Evolutionary conservation across 208 protist genomes (phyloP), one percentile per base, ranked within the genome.

Genomic region (Leishmania turanica): DNA sequence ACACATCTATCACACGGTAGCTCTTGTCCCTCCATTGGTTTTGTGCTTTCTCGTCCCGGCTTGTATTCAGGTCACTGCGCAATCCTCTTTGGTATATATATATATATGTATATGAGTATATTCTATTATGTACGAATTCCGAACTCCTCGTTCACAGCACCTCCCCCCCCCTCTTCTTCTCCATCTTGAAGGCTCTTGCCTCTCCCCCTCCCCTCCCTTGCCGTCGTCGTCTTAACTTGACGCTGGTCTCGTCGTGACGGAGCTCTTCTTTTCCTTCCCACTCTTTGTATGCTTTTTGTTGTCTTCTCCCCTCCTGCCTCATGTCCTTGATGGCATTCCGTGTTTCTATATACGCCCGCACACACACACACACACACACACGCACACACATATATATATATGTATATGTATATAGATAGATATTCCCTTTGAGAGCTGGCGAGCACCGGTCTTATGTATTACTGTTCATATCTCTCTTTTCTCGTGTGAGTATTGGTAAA

Each of bases 41-140:
- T 71, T 72, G 54, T 73, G 31, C 60, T 53, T 72, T 40, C 34
- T 34, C 71, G 9, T 76, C 37, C 72, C 34, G 47, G 58, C 40
- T 49, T 58, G 34, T 40, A 24, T 80, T 21, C 78, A 49, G 60
- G 24, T 19, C 34, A 64, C 42, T 74, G n/a, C n/a, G 45, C 34
- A 27, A 53, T 79, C 15, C 51, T 54, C 51, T 5, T 19, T 54
- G 45, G 0, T 47, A 47, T 47, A 47, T 47, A 47, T 13, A 47
- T 11, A 0, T 47, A 21, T 54, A 54, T 19, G 1, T 54, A 19
- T 53, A 62, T n/a, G 5, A 0, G 4, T 54, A 54, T 13, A 31
- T 47, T 54, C 21, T 13, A 31, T 47, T 47, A 11, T 47, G 45
- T 47, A 47, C 45, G 45, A 11, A 11, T 27, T 58, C 54, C 24